Evolutionary conservation across 305 asterid species (phyloP).

Genomic region (Fraxinus floribunda): DNA sequence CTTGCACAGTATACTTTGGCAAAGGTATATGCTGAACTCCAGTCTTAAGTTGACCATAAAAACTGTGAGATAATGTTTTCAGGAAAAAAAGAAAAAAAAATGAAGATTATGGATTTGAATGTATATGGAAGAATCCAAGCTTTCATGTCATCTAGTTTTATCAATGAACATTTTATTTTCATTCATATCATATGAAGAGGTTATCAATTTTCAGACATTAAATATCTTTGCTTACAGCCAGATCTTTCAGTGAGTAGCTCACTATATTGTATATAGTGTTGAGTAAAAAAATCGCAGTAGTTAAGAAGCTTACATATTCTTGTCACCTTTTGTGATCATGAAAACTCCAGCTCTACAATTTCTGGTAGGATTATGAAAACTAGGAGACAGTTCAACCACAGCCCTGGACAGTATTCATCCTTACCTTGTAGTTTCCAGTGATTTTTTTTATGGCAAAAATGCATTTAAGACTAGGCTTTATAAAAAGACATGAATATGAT

Average conservation of each 20-base stretch:
- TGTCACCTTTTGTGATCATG: background rate
- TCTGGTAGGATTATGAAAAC: background rate
- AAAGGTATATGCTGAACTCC: slow-evolving; percentile 58
- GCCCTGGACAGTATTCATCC: slow-evolving; percentile 6
- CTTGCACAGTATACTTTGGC: slow-evolving; percentile 87
- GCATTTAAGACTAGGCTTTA: background rate
- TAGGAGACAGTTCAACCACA: background rate
- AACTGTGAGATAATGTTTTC: background rate
- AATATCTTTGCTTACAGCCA: background rate
- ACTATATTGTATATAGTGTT: background rate
- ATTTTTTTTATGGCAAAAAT: background rate
- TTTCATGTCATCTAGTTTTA: background rate
- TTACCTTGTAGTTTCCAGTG: background rate
- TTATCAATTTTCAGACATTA: background rate
- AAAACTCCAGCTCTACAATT: background rate
- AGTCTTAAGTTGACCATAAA: slow-evolving; percentile 23
- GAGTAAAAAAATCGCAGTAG: background rate
- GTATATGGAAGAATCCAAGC: background rate
- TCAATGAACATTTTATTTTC: background rate
- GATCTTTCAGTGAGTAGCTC: background rate
- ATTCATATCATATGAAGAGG: background rate
- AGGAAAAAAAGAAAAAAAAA: background rate
- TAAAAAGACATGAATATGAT: background rate
- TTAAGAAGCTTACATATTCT: background rate
- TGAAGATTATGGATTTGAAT: background rate